Conservation (phyloP, 2,329 filamentous ascomycete genomes). For the Trichoderma brevicompactum region DNA sequence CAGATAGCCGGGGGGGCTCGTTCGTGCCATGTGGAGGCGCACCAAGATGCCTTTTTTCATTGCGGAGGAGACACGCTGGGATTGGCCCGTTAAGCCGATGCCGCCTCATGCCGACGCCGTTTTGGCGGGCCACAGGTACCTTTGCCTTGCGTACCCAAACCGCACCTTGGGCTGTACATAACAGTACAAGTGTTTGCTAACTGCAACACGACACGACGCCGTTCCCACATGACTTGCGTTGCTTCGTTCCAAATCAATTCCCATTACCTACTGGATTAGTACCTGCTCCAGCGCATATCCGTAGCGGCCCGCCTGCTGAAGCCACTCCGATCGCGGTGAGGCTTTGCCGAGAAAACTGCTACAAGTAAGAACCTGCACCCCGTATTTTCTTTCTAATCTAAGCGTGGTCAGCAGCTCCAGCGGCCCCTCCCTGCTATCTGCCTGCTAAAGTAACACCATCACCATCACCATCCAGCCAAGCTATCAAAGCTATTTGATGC, state of each 20-base stretch:
- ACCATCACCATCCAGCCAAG: too few relatives aligned
- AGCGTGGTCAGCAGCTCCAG: too few relatives aligned
- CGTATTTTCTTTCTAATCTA: too few relatives aligned
- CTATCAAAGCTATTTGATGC: too few relatives aligned
- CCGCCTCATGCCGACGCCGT: conserved; percentile 30
- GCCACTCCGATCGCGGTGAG: conserved; percentile 9
- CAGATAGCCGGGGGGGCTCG: not conserved
- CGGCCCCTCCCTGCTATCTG: too few relatives aligned
- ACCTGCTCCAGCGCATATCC: too few relatives aligned
- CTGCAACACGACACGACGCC: not conserved
- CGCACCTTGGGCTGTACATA: too few relatives aligned
- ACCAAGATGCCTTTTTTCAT: not conserved
- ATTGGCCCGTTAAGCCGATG: conserved; percentile 30
- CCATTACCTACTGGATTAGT: not conserved
- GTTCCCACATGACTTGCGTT: not conserved
- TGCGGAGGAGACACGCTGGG: not conserved
- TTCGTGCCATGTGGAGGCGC: conserved; percentile 16
- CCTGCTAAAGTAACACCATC: too few relatives aligned
- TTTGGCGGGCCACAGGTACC: too few relatives aligned
- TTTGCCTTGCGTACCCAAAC: too few relatives aligned
- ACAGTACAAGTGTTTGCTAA: too few relatives aligned
- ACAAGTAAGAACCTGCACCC: not conserved
- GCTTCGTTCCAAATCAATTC: not conserved
- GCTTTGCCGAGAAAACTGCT: conserved; percentile 13
- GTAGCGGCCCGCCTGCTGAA: not conserved